Base-by-base conservation (phyloP, 306 rosid genomes). In the Arachis stenosperma region DNA sequence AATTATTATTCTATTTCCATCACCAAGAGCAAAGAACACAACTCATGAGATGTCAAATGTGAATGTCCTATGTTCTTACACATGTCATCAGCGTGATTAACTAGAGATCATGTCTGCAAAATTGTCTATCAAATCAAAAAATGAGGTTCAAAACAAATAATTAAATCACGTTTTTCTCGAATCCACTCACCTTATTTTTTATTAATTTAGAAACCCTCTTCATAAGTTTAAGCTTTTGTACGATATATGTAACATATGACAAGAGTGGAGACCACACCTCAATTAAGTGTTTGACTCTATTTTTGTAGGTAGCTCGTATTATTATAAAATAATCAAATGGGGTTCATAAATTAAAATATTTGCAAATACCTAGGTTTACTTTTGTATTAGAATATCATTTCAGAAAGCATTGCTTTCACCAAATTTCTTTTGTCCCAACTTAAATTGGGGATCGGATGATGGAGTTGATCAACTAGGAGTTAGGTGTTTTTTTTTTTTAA, bases 341-440 rank as follows among this genome's bases (percentile, higher is more conserved):
- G 17, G 40, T n/a, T 61, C 7, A 15, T 17, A 3, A 64, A 11
- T 64, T 36, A 41, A 42, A 41, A 22, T 33, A 15, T 9, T 65
- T 43, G 53, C 69, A 43, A 15, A 44, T 44, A 8, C 12, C 54
- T 8, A 43, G 17, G 40, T 44, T 65, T 44, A 44, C 39, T 65
- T 65, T 65, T 39, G 37, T 65, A 44, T 11, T 44, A 33, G 44
- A 60, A 65, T 65, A 43, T 65, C 40, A 65, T 65, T 65, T 65
- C 69, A 65, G 15, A 9, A 14, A 14, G 27, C 37, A 33, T 33
- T 33, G 37, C 37, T 33, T 33, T 33, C 37, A 33, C 37, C 37
- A 33, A 9, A 10, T 65, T 66, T 66, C 17, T 27, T 29, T 66
- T 5, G 57, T 47, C 30, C 71, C 57, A 29, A 22, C 29, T 48